Base-by-base conservation (phyloP, 768 basidiomycete genomes). In the Favolaschia claudopus region DNA sequence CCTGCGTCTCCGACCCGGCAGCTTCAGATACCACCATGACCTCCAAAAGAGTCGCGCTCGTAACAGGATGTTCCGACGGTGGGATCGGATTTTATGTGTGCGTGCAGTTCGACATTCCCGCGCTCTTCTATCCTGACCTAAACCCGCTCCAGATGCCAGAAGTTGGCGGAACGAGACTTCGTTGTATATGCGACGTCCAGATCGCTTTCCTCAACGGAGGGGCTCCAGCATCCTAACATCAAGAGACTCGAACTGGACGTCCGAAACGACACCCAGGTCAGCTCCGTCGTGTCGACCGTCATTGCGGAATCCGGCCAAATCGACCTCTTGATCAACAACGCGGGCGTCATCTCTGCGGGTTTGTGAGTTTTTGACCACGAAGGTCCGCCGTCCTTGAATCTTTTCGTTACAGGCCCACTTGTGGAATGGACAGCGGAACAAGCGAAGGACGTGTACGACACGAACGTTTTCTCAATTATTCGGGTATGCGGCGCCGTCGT, bases 121-220 rank as follows among this genome's bases (percentile, higher is more conserved):
- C n/a, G n/a, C n/a, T n/a, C n/a, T n/a, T n/a, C n/a, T 36, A n/a
- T 2, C 10, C 13, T 27, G 4, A 4, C n/a, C 6, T 53, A 12
- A 29, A 9, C 14, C 12, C 15, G 14, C n/a, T 13, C 12, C 27
- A 55, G 54, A 37, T 39, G 44, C 29, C 24, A 8, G 15, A 45
- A 55, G 32, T 55, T 55, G 19, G 44, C 54, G 13, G 19, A 38
- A 27, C 54, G 44, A 13, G 54, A n/a, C n/a, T n/a, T n/a, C n/a
- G n/a, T n/a, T n/a, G 54, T 55, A 6, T 55, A 55, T 24, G 54
- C 45, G 12, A 55, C 54, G 4, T 36, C 54, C 13, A 43, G 54
- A 34, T 22, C 38, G 10, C 17, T 55, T 3, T 10, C 15, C 19
- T 46, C 46, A 19, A 55, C 47, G 53, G 14, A 36, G 25, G 10